phyloP scores from a whole-genome alignment of 2,329 filamentous ascomycete species.

The Aspergillus hiratsukae region DNA sequence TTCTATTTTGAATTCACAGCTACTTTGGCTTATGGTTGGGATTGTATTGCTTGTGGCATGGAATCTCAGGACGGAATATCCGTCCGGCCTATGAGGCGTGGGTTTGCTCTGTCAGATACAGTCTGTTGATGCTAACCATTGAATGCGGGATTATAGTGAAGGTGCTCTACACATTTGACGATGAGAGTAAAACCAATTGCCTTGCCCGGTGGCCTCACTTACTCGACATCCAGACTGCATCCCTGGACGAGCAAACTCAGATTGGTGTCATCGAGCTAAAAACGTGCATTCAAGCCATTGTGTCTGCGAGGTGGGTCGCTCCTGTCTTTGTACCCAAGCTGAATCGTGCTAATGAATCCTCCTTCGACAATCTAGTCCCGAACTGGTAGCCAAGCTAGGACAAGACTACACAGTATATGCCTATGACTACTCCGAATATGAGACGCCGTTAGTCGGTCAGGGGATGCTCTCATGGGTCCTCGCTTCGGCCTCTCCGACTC shows the following conservation, averaged over 20 bases:
- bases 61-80: slow-evolving; percentile 51
- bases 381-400: slow-evolving; percentile 69
- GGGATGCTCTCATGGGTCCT: slow-evolving; percentile 88
- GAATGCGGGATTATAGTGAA: slow-evolving; percentile 61
- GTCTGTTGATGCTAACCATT: slow-evolving; percentile 13
- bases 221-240: slow-evolving; percentile 73
- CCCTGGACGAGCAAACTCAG: slow-evolving; percentile 70
- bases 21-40: slow-evolving; percentile 27
- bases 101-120: slow-evolving; percentile 28
- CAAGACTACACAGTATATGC: slow-evolving; percentile 95
- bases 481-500: slow-evolving; percentile 54
- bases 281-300: slow-evolving; percentile 80
- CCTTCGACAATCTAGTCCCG: slow-evolving; percentile 58
- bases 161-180: slow-evolving; percentile 93
- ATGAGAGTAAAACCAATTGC: slow-evolving; percentile 81
- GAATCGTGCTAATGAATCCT: background rate
- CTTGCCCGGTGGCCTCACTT: slow-evolving; percentile 79
- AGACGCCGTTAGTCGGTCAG: slow-evolving; percentile 88
- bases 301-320: slow-evolving; percentile 51
- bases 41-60: slow-evolving; percentile 31
- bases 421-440: slow-evolving; percentile 92
- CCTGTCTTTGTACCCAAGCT: background rate
- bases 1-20: background rate
- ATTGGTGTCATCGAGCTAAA: slow-evolving; percentile 87
- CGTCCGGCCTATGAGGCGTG: slow-evolving; percentile 64